Conservation (phyloP, 2,329 filamentous ascomycete species). For the Penicillium carneum region DNA sequence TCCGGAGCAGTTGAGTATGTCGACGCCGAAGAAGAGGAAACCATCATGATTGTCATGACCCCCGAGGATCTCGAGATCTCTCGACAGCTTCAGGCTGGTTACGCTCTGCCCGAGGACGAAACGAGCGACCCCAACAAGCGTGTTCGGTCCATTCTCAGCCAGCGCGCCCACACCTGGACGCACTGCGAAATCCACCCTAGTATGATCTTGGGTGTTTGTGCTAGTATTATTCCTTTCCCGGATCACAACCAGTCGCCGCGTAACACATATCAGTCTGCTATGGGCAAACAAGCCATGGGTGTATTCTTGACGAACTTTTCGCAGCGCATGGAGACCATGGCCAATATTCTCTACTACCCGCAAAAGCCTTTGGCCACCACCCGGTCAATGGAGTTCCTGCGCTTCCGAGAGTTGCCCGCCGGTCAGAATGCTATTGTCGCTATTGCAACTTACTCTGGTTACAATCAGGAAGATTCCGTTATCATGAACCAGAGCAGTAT, state of each 20-base stretch:
- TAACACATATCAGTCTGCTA: slow-evolving; percentile 99
- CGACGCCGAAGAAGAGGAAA: slow-evolving; percentile 97
- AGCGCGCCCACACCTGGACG: slow-evolving; percentile 88
- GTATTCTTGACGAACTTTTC: slow-evolving; percentile 98
- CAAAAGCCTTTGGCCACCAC: slow-evolving; percentile 97
- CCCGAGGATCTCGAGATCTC: slow-evolving; percentile 89
- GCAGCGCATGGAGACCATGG: slow-evolving; percentile 98
- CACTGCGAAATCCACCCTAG: slow-evolving; percentile 99
- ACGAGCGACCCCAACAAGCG: slow-evolving; percentile 79
- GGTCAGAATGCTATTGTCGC: slow-evolving; percentile 98
- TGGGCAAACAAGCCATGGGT: slow-evolving; percentile 99
- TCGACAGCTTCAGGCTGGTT: slow-evolving; percentile 72
- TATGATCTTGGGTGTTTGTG: slow-evolving; percentile 98
- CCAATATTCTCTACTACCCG: slow-evolving; percentile 97
- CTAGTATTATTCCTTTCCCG: slow-evolving; percentile 98
- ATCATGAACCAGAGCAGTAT: slow-evolving; percentile 99
- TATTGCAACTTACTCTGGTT: slow-evolving; percentile 95
- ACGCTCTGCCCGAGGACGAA: slow-evolving; percentile 67
- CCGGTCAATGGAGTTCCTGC: slow-evolving; percentile 96
- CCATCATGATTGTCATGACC: slow-evolving; percentile 98
- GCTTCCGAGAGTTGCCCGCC: slow-evolving; percentile 94
- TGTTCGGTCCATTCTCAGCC: slow-evolving; percentile 86
- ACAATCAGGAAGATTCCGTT: slow-evolving; percentile 99
- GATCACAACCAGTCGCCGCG: slow-evolving; percentile 97
- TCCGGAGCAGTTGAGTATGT: slow-evolving; percentile 92